Conservation (phyloP, 768 basidiomycete genomes). For the Kwoniella newhampshirensis region DNA sequence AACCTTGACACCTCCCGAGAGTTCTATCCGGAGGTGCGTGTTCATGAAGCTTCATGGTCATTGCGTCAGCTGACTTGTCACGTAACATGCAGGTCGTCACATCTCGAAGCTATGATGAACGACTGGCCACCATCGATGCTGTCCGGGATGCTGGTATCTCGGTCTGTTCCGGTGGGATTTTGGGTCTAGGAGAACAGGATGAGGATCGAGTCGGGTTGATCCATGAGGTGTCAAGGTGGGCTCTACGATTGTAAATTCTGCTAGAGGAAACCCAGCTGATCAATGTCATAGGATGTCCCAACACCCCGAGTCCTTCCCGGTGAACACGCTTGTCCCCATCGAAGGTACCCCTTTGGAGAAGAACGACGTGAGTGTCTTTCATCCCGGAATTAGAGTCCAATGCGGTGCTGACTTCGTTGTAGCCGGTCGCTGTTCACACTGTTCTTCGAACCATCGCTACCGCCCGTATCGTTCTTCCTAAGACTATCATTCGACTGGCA, state of each 20-base stretch:
- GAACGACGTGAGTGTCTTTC: conserved; percentile 66
- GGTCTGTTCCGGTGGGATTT: conserved; percentile 93
- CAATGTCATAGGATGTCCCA: conserved; percentile 66
- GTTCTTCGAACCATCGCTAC: conserved; percentile 93
- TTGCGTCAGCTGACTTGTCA: no score
- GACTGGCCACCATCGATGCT: conserved; percentile 80
- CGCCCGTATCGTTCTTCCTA: conserved; percentile 84
- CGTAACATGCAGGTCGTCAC: conserved; percentile 93
- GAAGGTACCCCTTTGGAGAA: conserved; percentile 87
- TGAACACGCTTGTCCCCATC: conserved; percentile 95
- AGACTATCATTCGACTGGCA: conserved; percentile 90
- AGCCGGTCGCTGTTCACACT: conserved; percentile 79
- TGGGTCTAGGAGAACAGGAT: conserved; percentile 90
- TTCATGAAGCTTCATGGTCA: no score
- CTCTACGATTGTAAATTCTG: not conserved
- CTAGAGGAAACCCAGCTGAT: not conserved
- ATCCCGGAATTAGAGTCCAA: not conserved
- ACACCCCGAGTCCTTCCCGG: conserved; percentile 98
- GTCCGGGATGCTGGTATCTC: conserved; percentile 94
- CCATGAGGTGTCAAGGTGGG: conserved; percentile 85
- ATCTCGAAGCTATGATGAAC: conserved; percentile 88
- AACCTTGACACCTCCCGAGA: conserved; percentile 98
- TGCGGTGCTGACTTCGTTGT: conserved; percentile 17
- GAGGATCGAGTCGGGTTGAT: conserved; percentile 88
- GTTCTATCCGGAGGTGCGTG: conserved; percentile 82